Evolutionary conservation across 345 rosid genomes (phyloP), one percentile per base, ranked within the genome.

Genomic region (Hibiscus syriacus): DNA sequence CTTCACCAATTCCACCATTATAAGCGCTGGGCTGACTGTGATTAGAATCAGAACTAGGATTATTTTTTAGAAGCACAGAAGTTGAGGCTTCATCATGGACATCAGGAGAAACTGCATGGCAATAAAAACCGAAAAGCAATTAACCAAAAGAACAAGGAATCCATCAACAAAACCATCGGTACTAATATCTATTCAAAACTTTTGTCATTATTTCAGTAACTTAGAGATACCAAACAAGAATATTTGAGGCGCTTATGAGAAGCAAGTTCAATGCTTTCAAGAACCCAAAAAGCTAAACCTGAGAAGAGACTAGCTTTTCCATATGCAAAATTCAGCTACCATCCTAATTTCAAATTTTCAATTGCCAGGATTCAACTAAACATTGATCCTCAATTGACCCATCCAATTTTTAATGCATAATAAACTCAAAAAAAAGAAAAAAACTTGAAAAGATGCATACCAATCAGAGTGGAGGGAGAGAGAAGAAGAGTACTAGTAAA

Each of bases 91-190:
- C 70, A 41, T 69, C 71, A 43, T 56, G 77, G 2, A 45, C 70
- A 65, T 11, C 41, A 16, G 84, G 20, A 66, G 70, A 70, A 80
- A 49, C 94, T 82, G 86, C 74, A 77, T 23, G 69, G 43, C 55
- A 73, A 38, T 17, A 5, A 29, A 26, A 49, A 63, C 0, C 43
- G 19, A 52, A 55, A 17, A 72, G 55, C 46, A 54, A 70, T 53
- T 4, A 66, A 11, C 2, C 20, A n/a, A 49, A 57, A 29, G 66
- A 59, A 32, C 23, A 49, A 23, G 50, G 11, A 59, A 60, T 27
- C 46, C 7, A 30, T 34, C 26, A 58, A 48, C 3, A 57, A 46
- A 45, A 26, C 16, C 22, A 43, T 39, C 1, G 3, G 19, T 5
- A 23, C 6, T 20, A 61, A 25, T 25, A 43, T 22, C 34, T 23